Evolutionary conservation across 768 basidiomycete species (phyloP), one percentile per base, ranked within the genome.

Genomic region (Daedaleopsis sinensis): DNA sequence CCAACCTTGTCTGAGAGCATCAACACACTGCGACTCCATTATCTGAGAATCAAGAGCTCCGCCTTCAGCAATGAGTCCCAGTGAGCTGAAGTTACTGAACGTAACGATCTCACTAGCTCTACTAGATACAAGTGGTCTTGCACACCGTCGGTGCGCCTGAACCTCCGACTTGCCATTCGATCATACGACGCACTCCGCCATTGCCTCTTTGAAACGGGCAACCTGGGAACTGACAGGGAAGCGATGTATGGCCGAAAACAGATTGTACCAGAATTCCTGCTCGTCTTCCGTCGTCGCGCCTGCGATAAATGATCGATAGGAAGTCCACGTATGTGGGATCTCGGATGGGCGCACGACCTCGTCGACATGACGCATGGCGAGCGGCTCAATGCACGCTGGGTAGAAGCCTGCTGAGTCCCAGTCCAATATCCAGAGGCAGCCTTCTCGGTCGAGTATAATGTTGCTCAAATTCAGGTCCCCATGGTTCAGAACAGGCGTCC

Each of bases 381-480:
- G 19, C 2, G 58, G 11, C 42, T 59, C 51, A 4, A 64, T 50
- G 36, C 42, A 59, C 21, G 57, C 38, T 2, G 62, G 65, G 36
- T 60, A 66, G 43, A 59, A 66, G 2, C 65, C 62, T 10, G 53
- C 44, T 18, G 55, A 23, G 15, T 19, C 58, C 65, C 65, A 66
- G 52, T 66, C 65, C 15, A 66, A 42, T 11, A 66, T 21, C 62
- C 61, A 66, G 18, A 66, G 32, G 7, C 18, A 2, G 2, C 61
- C 58, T 1, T 49, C 36, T 15, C 37, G 24, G 47, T 59, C 57
- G 8, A 63, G 24, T 1, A 63, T 8, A 8, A 66, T 52, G 47
- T 63, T 66, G 48, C 55, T 55, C 11, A 37, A 10, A n/a, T 55
- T 58, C 11, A 65, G 57, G 23, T 66, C 58, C 12, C 63, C 62